Evolutionary conservation across 352 stramenopile genomes (phyloP).

Genomic region (Aphanomyces astaci): DNA sequence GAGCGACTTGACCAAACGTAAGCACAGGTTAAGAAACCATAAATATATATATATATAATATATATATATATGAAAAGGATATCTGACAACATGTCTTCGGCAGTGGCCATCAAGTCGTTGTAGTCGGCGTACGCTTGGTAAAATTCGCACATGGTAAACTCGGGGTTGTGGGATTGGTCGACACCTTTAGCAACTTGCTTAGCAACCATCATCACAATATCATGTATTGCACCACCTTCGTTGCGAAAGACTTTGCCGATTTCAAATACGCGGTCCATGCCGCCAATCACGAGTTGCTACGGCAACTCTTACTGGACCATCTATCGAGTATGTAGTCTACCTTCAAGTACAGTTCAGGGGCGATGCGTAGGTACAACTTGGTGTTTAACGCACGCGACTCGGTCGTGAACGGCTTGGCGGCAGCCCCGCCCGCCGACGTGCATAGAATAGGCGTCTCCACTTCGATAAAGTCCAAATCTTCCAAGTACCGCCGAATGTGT

Average conservation of each 20-base stretch:
- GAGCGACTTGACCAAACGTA: slow-evolving; percentile 94
- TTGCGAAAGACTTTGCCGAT: slow-evolving; percentile 98
- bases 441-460: slow-evolving; percentile 99
- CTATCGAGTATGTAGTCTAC: not conserved
- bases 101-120: slow-evolving; percentile 97
- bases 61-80: slow-evolving; percentile 27
- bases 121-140: slow-evolving; percentile 99
- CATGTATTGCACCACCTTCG: slow-evolving; percentile 64
- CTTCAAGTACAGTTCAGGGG: slow-evolving; percentile 99
- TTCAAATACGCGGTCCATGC: slow-evolving; percentile 98
- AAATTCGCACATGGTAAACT: slow-evolving; percentile 99
- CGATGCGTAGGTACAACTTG: slow-evolving; percentile 93
- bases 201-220: not conserved
- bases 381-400: slow-evolving; percentile 95
- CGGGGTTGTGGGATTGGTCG: slow-evolving; percentile 97
- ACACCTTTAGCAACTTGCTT: slow-evolving; percentile 69
- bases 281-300: slow-evolving; percentile 80
- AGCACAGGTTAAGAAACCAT: not conserved
- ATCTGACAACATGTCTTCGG: slow-evolving; percentile 94
- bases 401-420: slow-evolving; percentile 97
- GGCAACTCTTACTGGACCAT: slow-evolving; percentile 23
- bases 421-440: slow-evolving; percentile 94
- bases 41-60: not conserved
- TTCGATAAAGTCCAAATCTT: slow-evolving; percentile 70
- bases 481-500: slow-evolving; percentile 55